phyloP scores from a whole-genome alignment of 805 yeast genomes.

The Zygoascus ofunaensis region DNA sequence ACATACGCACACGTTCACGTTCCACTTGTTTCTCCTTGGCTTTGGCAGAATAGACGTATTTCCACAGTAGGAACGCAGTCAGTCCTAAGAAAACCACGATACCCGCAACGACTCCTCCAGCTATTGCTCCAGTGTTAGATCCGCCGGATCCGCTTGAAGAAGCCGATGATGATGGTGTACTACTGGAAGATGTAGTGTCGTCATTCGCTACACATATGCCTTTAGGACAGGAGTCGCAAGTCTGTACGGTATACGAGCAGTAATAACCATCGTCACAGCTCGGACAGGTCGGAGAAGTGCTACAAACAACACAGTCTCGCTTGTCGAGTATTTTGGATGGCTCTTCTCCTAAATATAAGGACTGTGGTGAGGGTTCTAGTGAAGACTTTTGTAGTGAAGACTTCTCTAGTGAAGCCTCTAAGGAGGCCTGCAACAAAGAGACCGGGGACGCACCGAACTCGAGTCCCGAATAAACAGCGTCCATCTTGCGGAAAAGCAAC shows the following conservation, averaged over 20 bases:
- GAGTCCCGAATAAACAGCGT: too few relatives aligned
- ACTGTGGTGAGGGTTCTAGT: too few relatives aligned
- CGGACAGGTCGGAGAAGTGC: slow-evolving; percentile 42
- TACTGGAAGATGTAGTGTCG: slow-evolving; percentile 1
- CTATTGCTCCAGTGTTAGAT: slow-evolving; percentile 47
- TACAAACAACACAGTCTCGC: slow-evolving; percentile 27
- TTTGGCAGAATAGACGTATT: slow-evolving; percentile 32
- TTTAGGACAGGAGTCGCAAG: slow-evolving; percentile 50
- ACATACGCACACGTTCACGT: slow-evolving; percentile 14
- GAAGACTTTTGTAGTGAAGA: too few relatives aligned
- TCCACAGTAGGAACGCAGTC: slow-evolving; percentile 32
- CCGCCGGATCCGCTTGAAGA: background rate
- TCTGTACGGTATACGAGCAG: slow-evolving; percentile 47
- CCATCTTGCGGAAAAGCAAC: too few relatives aligned
- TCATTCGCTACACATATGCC: slow-evolving; percentile 38
- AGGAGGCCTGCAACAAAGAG: background rate
- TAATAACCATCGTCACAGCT: slow-evolving; percentile 42
- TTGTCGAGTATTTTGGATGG: background rate
- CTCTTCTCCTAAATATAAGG: background rate
- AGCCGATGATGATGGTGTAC: background rate
- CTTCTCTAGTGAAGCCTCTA: background rate
- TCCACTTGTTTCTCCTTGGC: slow-evolving; percentile 27
- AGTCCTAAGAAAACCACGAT: slow-evolving; percentile 37
- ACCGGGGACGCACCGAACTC: too few relatives aligned
- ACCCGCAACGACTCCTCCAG: slow-evolving; percentile 67